Evolutionary conservation across 1,284 basidiomycete species (phyloP).

Genomic region (Malassezia japonica): DNA sequence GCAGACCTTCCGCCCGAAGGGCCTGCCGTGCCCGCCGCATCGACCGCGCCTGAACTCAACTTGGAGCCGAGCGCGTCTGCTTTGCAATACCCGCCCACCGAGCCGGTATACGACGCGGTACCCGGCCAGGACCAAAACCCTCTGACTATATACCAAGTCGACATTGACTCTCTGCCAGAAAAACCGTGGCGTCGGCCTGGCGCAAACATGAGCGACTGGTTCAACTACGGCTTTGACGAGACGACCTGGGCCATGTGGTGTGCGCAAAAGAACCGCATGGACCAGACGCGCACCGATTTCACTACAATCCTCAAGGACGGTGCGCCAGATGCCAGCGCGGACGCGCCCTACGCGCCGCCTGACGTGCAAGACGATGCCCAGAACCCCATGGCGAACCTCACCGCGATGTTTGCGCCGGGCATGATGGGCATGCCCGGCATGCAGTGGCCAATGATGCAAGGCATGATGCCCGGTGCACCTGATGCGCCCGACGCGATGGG

Average conservation of each 20-base stretch:
- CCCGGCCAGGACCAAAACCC: conserved; percentile 37
- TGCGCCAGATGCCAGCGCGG: not conserved
- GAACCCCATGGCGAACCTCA: conserved; percentile 25
- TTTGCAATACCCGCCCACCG: conserved; percentile 38
- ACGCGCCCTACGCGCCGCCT: conserved; percentile 2
- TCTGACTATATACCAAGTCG: conserved; percentile 76
- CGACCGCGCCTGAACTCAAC: conserved; percentile 28
- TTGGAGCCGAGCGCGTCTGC: conserved; percentile 27
- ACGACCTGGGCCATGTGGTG: conserved; percentile 86
- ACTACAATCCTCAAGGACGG: not conserved
- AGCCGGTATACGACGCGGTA: conserved; percentile 41
- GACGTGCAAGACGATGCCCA: conserved; percentile 26
- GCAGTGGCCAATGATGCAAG: conserved; percentile 37
- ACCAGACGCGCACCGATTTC: conserved; percentile 60
- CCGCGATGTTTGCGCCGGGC: conserved; percentile 29
- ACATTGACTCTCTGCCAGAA: conserved; percentile 63
- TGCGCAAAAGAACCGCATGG: conserved; percentile 69
- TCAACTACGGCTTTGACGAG: conserved; percentile 99
- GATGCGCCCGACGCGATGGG: conserved; percentile 6
- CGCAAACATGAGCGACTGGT: conserved; percentile 90
- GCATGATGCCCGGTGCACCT: conserved; percentile 22
- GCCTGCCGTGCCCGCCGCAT: conserved; percentile 36
- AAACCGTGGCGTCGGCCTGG: conserved; percentile 90
- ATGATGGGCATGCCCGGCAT: conserved; percentile 32
- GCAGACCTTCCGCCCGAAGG: conserved; percentile 20